Base-by-base conservation (phyloP, 2,329 filamentous ascomycete species). In the Fusarium staphyleae region DNA sequence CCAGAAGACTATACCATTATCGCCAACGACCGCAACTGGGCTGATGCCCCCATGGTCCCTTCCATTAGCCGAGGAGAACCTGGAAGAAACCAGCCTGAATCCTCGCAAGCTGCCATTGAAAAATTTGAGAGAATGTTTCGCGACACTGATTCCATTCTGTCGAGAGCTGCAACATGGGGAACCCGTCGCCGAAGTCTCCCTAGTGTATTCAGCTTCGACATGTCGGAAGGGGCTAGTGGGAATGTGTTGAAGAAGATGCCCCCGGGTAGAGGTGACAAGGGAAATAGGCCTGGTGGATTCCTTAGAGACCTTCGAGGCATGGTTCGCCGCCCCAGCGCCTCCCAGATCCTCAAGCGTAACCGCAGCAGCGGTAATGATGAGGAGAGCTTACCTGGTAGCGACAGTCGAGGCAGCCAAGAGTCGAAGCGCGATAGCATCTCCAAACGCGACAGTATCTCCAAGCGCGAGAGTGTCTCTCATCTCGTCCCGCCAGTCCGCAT, bases 141-240 rank as follows among this genome's bases (percentile, higher is more conserved):
- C 15, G 82, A 86, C 57, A 85, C 77, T 40, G 80, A 79, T 22
- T 87, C 85, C 0, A 75, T 87, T 10, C 70, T 86, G 9, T 88
- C 85, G 2, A 77, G 83, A 56, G 81, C 85, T 12, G 87, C 87
- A 14, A 91, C 88, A 0, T 86, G 88, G 79, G 88, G 88, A 13
- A 91, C 88, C 2, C 81, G 84, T 6, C 82, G 87, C 34, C 81
- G 83, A 51, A 88, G 87, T 69, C 76, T 88, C 41, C 84, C 87
- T 2, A 86, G 81, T 61, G 64, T 80, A 48, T 59, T 77, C 5
- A 86, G 89, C 50, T 73, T 85, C 22, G 85, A 77, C 16, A 60
- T 70, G 11, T 69, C 87, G 36, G 83, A 80, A 30, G 84, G 80
- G 14, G 74, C 87, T 35, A 78, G 77, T 8, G 81, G 81, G 48